These are phyloP conservation scores for Rubia occidens DNA, from an alignment of 305 asterid genomes.

Conservation along the genomic window DNA sequence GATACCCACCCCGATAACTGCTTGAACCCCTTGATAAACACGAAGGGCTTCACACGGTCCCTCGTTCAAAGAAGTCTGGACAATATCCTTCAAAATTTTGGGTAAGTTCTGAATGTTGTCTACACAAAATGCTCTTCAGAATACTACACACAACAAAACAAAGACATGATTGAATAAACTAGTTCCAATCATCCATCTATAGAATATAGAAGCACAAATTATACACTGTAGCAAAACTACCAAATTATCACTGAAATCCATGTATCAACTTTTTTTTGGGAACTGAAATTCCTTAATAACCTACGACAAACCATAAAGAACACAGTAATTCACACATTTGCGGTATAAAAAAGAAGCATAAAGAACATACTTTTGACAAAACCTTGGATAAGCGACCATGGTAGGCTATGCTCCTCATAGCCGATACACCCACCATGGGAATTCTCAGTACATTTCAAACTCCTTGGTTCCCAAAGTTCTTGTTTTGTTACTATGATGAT, in stretches of 20 bases:
- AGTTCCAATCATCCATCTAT: neutral
- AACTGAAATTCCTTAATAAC: neutral
- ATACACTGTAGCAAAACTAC: neutral
- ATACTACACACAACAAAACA: neutral
- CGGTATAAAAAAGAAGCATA: neutral
- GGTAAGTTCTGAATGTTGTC: slow-evolving; percentile 77
- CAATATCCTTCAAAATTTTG: slow-evolving; percentile 77
- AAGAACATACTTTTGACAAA: neutral
- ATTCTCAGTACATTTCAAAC: neutral
- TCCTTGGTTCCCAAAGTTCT: slow-evolving; percentile 2
- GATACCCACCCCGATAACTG: slow-evolving; percentile 82
- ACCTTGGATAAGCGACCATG: slow-evolving; percentile 48
- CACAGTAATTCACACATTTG: neutral
- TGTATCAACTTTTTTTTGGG: neutral
- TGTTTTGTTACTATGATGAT: neutral
- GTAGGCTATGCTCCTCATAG: slow-evolving; percentile 37
- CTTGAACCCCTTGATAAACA: slow-evolving; percentile 95
- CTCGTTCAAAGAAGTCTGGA: slow-evolving; percentile 81
- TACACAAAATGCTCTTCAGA: slow-evolving; percentile 24
- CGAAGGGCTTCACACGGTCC: slow-evolving; percentile 94
- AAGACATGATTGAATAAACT: neutral
- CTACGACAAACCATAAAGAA: neutral
- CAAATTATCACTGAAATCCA: neutral
- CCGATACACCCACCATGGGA: slow-evolving; percentile 51
- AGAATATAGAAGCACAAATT: neutral